Conservation (phyloP, 306 rosid genomes). For the Dalbergia cochinchinensis region DNA sequence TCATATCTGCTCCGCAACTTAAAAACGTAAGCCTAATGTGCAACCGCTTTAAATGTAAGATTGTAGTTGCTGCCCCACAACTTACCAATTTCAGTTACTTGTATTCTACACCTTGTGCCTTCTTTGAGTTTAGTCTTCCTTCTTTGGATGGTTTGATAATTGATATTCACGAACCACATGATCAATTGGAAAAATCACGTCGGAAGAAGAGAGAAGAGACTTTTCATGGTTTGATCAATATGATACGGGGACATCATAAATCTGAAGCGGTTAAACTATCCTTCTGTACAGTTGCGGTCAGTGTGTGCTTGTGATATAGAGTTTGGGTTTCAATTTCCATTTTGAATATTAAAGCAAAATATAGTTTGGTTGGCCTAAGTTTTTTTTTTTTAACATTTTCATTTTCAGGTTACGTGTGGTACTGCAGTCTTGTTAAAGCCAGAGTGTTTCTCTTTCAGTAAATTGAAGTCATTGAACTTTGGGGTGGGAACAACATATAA, state of each 20-base stretch:
- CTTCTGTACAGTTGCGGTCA: conserved; percentile 25
- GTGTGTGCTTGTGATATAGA: neutral
- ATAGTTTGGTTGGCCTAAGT: conserved; percentile 1
- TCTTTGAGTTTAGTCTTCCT: conserved; percentile 54
- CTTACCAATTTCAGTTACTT: conserved; percentile 58
- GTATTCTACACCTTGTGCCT: conserved; percentile 47
- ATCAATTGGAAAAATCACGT: conserved; percentile 39
- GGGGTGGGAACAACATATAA: conserved; percentile 52
- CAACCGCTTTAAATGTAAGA: conserved; percentile 55
- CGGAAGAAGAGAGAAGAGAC: conserved; percentile 37
- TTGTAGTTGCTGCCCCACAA: conserved; percentile 54
- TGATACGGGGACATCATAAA: conserved; percentile 45
- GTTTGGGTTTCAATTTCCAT: neutral
- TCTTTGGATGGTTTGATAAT: conserved; percentile 49
- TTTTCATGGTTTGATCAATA: conserved; percentile 55
- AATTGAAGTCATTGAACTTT: conserved; percentile 47
- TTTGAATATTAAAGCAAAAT: conserved; percentile 7
- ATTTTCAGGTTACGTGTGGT: conserved; percentile 55
- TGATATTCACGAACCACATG: conserved; percentile 49
- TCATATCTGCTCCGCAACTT: conserved; percentile 60
- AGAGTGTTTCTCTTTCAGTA: conserved; percentile 41
- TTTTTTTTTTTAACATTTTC: neutral
- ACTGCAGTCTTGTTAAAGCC: conserved; percentile 44
- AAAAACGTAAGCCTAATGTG: conserved; percentile 48
- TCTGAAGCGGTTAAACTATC: conserved; percentile 51